Percentiles rank a stretch among this genome's conserved stretches.
phyloP scores from a whole-genome alignment of 1,139 yeast genomes.

The Taphrina deformans region DNA sequence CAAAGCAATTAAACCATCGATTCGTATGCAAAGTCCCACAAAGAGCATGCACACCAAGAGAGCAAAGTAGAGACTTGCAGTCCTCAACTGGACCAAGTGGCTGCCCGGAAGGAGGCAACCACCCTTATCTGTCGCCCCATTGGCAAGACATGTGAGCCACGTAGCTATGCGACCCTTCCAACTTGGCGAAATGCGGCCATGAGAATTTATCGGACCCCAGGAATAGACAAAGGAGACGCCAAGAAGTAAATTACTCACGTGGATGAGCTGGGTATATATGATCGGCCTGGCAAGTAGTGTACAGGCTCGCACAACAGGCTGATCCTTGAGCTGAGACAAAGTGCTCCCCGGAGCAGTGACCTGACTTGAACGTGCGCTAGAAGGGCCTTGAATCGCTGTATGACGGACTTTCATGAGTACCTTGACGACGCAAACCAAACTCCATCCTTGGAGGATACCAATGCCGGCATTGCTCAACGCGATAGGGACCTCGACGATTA shows the following conservation, averaged over 20 bases:
- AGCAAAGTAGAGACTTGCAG: not conserved
- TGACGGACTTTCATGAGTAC: not conserved
- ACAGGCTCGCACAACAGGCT: not conserved
- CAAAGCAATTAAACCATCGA: not conserved
- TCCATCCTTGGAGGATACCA: constrained; percentile 1
- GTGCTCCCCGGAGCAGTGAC: not conserved
- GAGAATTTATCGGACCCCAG: not conserved
- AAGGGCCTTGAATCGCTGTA: too few relatives aligned
- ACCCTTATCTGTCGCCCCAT: not conserved
- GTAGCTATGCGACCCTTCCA: not conserved
- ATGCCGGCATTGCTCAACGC: not conserved
- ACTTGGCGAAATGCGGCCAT: not conserved
- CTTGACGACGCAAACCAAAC: not conserved
- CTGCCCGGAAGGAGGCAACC: not conserved
- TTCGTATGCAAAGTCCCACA: not conserved
- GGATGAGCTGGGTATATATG: not conserved
- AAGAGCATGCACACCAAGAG: not conserved
- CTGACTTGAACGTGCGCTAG: not conserved
- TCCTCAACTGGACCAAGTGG: not conserved
- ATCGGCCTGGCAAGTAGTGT: constrained; percentile 1
- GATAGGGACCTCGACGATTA: not conserved
- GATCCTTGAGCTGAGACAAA: not conserved
- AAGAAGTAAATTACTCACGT: not conserved
- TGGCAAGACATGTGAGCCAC: not conserved
- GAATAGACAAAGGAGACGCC: not conserved